Conservation (phyloP, 2,329 filamentous ascomycete genomes). For the Aureobasidium vineae region DNA sequence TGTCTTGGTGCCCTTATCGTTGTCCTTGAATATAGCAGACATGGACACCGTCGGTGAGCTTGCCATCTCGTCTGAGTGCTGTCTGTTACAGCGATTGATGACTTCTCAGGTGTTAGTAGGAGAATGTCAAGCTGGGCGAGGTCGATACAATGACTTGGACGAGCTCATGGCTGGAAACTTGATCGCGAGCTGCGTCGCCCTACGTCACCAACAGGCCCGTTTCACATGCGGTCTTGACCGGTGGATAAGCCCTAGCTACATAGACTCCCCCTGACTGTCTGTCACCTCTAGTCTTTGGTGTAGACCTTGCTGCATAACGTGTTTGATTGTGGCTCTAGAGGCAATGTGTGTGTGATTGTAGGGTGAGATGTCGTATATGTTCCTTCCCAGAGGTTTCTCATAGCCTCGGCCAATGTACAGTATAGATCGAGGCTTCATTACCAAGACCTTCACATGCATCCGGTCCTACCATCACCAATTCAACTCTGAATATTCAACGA, state of each 20-base stretch:
- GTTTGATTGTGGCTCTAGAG: not conserved
- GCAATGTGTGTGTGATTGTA: no score
- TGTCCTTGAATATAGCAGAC: constrained; percentile 28
- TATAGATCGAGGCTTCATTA: not conserved
- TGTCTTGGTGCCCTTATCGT: constrained; percentile 44
- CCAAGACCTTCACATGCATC: constrained; percentile 14
- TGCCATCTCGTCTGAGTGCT: constrained; percentile 24
- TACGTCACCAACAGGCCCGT: not conserved
- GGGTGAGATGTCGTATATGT: not conserved
- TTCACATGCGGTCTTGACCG: constrained; percentile 10
- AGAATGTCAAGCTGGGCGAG: not conserved
- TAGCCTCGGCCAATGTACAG: not conserved
- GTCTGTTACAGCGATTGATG: not conserved
- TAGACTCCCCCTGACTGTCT: not conserved
- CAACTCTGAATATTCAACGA: not conserved
- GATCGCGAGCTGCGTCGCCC: not conserved
- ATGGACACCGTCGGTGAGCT: constrained; percentile 24
- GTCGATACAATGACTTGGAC: not conserved
- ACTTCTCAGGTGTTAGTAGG: not conserved
- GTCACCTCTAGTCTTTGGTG: not conserved
- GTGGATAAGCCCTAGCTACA: not conserved
- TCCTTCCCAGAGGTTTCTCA: not conserved
- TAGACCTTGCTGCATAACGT: not conserved
- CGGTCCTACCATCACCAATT: not conserved
- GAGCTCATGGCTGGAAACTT: constrained; percentile 7